These are phyloP conservation scores for Sclerotinia sclerotiorum DNA, from an alignment of 2,329 filamentous ascomycete species.

Conservation along the genomic window DNA sequence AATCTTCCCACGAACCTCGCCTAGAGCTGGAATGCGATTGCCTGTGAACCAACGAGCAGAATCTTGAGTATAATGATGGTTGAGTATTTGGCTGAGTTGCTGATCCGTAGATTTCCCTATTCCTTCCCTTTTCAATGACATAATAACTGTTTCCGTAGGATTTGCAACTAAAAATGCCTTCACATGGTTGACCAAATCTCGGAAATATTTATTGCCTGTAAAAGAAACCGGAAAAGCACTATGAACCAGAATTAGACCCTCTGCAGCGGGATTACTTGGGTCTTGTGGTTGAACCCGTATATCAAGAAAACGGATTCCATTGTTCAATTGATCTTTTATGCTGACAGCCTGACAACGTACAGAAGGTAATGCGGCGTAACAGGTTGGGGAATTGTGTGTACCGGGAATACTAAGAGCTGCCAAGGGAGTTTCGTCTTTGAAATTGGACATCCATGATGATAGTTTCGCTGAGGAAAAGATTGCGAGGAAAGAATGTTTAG, in stretches of 20 bases:
- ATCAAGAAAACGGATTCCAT: conserved; percentile 93
- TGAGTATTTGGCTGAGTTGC: conserved; percentile 72
- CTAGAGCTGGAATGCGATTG: conserved; percentile 73
- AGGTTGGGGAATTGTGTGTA: conserved; percentile 91
- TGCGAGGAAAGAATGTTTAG: conserved; percentile 53
- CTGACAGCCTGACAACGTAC: conserved; percentile 88
- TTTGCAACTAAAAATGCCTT: conserved; percentile 75
- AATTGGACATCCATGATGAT: conserved; percentile 75
- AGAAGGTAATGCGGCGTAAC: conserved; percentile 80
- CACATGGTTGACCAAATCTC: conserved; percentile 67
- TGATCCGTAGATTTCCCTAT: conserved; percentile 76
- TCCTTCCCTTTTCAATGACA: conserved; percentile 90
- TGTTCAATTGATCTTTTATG: conserved; percentile 74
- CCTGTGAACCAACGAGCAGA: conserved; percentile 73
- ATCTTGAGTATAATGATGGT: conserved; percentile 66
- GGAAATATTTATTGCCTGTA: conserved; percentile 76
- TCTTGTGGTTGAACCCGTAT: conserved; percentile 72
- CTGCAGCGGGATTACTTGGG: conserved; percentile 56
- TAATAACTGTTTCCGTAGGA: conserved; percentile 77
- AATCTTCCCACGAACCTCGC: conserved; percentile 77
- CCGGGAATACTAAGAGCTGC: conserved; percentile 86
- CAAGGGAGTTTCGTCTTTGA: conserved; percentile 70
- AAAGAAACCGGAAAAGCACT: conserved; percentile 85
- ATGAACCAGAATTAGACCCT: conserved; percentile 81
- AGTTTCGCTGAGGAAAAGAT: conserved; percentile 72